A percentile compares a stretch with the other conserved stretches of the same genome.
phyloP scores from a whole-genome alignment of 129 eudicot species.

The Arctium lappa region DNA sequence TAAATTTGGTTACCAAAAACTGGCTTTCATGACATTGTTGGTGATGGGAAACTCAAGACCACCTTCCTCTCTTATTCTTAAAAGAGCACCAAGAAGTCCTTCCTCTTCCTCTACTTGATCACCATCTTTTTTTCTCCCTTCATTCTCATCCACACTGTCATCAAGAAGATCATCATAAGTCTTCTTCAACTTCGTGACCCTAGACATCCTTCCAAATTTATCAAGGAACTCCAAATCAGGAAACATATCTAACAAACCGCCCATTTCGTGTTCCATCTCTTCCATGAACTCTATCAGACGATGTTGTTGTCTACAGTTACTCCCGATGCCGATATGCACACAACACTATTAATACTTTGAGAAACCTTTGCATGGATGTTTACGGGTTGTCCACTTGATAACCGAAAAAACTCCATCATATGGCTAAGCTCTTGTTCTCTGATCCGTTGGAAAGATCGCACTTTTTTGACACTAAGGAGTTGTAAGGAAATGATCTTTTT shows the following conservation, averaged over 20 bases:
- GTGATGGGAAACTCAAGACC: constrained; percentile 8
- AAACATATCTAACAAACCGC: too few species aligned
- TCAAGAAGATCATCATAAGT: constrained; percentile 4
- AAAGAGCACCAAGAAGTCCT: constrained; percentile 12
- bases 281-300: too few species aligned
- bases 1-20: not conserved
- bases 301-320: too few species aligned
- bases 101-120: not conserved
- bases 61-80: not conserved
- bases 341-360: too few species aligned
- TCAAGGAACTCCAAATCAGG: too few species aligned
- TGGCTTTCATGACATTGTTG: constrained; percentile 3
- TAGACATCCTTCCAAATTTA: too few species aligned
- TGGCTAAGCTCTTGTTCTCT: not conserved
- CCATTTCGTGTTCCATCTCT: too few species aligned
- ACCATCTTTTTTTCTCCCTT: not conserved
- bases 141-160: not conserved
- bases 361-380: too few species aligned
- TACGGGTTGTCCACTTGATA: too few species aligned
- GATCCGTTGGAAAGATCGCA: not conserved
- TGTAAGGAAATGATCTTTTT: not conserved
- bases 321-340: too few species aligned
- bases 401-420: not conserved
- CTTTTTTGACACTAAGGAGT: constrained; percentile 11
- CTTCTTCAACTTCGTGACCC: not conserved